phyloP scores from a whole-genome alignment of 179 eudicot species.

The Drosera spatulata region DNA sequence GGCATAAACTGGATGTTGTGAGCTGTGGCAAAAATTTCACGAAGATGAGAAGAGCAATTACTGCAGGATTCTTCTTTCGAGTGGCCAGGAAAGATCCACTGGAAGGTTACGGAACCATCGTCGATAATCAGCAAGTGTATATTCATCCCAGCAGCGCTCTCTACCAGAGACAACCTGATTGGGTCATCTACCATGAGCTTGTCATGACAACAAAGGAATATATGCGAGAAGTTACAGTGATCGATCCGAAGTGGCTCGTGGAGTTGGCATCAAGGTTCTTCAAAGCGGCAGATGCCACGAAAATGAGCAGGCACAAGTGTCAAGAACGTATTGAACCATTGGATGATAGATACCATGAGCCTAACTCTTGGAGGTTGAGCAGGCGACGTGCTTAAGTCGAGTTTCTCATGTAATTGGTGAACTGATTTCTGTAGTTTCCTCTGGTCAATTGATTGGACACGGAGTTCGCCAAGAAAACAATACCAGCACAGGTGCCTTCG shows the following conservation, averaged over 20 bases:
- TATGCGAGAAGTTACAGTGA: conserved; percentile 79
- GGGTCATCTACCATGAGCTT: conserved; percentile 89
- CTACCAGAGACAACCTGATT: conserved; percentile 85
- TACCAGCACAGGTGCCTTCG: no score
- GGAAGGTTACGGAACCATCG: conserved; percentile 80
- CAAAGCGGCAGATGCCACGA: conserved; percentile 71
- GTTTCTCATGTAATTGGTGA: background rate
- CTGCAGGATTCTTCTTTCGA: conserved; percentile 13
- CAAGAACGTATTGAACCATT: conserved; percentile 79
- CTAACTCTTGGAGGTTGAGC: conserved; percentile 84
- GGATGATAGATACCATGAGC: conserved; percentile 81
- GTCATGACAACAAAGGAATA: conserved; percentile 90
- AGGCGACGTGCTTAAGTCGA: conserved; percentile 57
- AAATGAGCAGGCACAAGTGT: conserved; percentile 82
- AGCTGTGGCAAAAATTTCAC: conserved; percentile 9
- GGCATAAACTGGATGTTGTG: conserved; percentile 29
- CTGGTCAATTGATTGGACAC: no score
- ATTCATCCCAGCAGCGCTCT: conserved; percentile 63
- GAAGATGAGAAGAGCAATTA: conserved; percentile 11
- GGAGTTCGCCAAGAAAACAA: no score
- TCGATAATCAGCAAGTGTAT: conserved; percentile 39
- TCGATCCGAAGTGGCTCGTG: conserved; percentile 84
- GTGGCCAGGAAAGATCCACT: conserved; percentile 19
- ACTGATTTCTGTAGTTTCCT: no score
- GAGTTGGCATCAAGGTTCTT: conserved; percentile 81